Percentiles rank a stretch among this genome's conserved stretches.
Evolutionary conservation across 2,329 filamentous ascomycete genomes (phyloP).

Genomic region (Lasiodiplodia sp.): DNA sequence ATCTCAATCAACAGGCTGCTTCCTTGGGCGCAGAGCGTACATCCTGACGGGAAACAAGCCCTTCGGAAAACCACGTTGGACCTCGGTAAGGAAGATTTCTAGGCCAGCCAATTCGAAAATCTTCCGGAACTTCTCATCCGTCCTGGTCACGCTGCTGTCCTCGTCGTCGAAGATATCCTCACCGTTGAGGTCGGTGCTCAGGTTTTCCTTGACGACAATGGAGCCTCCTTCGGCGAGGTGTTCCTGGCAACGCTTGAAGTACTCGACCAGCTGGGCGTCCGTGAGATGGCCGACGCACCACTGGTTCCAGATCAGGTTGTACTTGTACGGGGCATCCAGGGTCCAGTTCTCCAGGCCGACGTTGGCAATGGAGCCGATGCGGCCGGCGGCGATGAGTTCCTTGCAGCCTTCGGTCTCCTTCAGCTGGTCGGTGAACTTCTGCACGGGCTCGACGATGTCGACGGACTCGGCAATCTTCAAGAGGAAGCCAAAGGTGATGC

Average conservation of each 20-base stretch:
- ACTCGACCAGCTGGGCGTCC: conserved; percentile 74
- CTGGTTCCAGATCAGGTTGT: conserved; percentile 88
- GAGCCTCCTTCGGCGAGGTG: conserved; percentile 52
- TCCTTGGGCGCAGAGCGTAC: conserved; percentile 72
- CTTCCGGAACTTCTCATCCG: conserved; percentile 72
- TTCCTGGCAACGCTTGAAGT: conserved; percentile 64
- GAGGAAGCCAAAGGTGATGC: conserved; percentile 82
- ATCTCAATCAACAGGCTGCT: neutral
- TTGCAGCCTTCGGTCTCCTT: conserved; percentile 43
- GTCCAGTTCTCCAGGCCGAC: conserved; percentile 77
- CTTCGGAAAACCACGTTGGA: conserved; percentile 75
- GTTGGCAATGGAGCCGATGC: conserved; percentile 71
- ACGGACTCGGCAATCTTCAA: conserved; percentile 72
- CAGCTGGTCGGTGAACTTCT: conserved; percentile 76
- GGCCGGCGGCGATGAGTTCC: conserved; percentile 50
- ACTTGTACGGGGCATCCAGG: conserved; percentile 53
- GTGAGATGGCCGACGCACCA: conserved; percentile 89
- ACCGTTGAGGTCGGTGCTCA: conserved; percentile 60
- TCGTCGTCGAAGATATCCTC: conserved; percentile 75
- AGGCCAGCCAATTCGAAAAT: conserved; percentile 76
- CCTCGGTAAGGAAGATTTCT: conserved; percentile 71
- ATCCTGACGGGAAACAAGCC: conserved; percentile 76
- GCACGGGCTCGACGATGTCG: conserved; percentile 85
- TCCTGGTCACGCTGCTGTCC: conserved; percentile 81
- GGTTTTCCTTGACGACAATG: conserved; percentile 84